Conservation (phyloP, 1,284 basidiomycete genomes). For the Trichosporon asahii region DNA sequence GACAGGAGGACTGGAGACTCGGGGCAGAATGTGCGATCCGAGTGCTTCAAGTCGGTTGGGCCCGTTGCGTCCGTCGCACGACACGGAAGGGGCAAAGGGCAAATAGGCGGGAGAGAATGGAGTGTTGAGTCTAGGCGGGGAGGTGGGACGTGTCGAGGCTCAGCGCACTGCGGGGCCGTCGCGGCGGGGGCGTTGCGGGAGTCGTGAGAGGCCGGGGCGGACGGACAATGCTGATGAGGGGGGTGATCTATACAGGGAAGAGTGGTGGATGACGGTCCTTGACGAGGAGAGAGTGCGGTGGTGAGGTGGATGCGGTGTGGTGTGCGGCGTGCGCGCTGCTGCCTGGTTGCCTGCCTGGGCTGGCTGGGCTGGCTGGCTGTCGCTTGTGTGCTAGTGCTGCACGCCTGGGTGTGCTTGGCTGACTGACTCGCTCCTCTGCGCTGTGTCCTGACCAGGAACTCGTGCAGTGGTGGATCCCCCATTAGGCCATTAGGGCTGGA, state of each 20-base stretch:
- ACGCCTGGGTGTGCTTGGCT: not conserved
- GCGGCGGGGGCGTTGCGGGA: not conserved
- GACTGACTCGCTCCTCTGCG: not conserved
- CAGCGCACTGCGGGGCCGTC: not conserved
- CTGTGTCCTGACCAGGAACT: not conserved
- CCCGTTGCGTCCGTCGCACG: conserved; percentile 10
- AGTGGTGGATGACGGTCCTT: not conserved
- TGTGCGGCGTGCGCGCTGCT: not conserved
- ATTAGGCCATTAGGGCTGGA: not conserved
- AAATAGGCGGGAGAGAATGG: not conserved
- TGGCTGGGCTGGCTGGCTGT: not conserved
- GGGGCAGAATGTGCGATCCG: not conserved
- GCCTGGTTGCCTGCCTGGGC: not conserved
- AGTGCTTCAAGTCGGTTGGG: not conserved
- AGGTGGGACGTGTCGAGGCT: not conserved
- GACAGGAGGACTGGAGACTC: not conserved
- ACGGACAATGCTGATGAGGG: not conserved
- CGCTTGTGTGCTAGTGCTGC: not conserved
- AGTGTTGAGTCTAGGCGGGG: not conserved
- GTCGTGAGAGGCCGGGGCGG: not conserved
- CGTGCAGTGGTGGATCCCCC: not conserved
- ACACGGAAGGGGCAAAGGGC: conserved; percentile 5
- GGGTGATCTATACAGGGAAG: not conserved
- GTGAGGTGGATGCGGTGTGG: not conserved
- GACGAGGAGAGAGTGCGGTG: not conserved